phyloP scores from a whole-genome alignment of 2,329 filamentous ascomycete genomes.

The Hirsutella minnesotensis region DNA sequence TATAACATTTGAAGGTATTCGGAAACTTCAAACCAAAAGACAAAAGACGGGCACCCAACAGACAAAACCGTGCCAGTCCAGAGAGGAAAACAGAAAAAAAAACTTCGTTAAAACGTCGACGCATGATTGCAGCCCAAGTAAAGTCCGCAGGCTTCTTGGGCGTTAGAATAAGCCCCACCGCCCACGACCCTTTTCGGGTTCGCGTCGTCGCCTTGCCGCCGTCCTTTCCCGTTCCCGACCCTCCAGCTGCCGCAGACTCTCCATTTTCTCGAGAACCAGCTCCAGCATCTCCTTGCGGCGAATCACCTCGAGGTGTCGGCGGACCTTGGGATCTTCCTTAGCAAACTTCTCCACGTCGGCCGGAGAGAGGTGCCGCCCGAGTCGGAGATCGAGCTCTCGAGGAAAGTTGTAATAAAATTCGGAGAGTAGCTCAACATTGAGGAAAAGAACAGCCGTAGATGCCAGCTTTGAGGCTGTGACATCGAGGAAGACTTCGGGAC shows the following conservation, averaged over 20 bases:
- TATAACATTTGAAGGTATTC: too few species aligned
- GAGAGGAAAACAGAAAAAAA: background rate
- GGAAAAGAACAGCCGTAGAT: conserved; percentile 87
- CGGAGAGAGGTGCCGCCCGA: conserved; percentile 68
- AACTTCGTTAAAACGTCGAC: background rate
- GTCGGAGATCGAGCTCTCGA: conserved; percentile 74
- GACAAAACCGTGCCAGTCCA: too few species aligned
- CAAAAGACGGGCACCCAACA: too few species aligned
- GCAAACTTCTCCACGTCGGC: conserved; percentile 83
- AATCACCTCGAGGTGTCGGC: conserved; percentile 83
- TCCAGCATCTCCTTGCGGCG: conserved; percentile 85
- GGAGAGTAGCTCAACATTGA: conserved; percentile 90
- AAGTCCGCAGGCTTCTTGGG: background rate
- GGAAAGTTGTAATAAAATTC: conserved; percentile 99
- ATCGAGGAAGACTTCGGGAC: conserved; percentile 95
- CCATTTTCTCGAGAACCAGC: conserved; percentile 90
- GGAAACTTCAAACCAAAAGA: too few species aligned
- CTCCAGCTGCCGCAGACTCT: conserved; percentile 75
- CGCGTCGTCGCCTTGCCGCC: conserved; percentile 10
- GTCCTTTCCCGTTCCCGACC: conserved; percentile 51
- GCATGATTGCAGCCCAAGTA: background rate
- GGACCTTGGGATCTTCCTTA: conserved; percentile 82
- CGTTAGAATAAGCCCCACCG: conserved; percentile 38
- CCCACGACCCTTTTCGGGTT: conserved; percentile 27
- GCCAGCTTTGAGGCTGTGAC: conserved; percentile 92